phyloP scores from a whole-genome alignment of 2,329 filamentous ascomycete species.

The Penicillium glabrum region DNA sequence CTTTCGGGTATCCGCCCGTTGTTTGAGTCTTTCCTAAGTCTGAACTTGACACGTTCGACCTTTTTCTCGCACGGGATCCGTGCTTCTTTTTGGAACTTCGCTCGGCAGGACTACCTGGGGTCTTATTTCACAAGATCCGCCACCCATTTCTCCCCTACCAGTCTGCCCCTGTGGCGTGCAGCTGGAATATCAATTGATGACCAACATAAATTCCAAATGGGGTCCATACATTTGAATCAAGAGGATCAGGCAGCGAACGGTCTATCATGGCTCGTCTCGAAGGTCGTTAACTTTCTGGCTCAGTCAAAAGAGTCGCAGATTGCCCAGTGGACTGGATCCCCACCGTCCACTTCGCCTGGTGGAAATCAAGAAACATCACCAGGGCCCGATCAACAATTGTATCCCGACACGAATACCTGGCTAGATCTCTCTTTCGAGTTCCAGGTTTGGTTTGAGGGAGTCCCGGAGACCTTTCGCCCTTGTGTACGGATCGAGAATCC shows the following conservation, averaged over 20 bases:
- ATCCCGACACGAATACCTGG: slow-evolving; percentile 50
- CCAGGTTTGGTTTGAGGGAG: slow-evolving; percentile 56
- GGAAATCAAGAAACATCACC: background rate
- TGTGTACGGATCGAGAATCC: slow-evolving; percentile 38
- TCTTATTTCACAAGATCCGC: slow-evolving; percentile 60
- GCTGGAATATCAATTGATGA: slow-evolving; percentile 59
- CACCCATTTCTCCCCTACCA: slow-evolving; percentile 58
- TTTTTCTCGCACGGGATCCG: slow-evolving; percentile 52
- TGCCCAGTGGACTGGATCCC: slow-evolving; percentile 31
- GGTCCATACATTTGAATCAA: slow-evolving; percentile 41
- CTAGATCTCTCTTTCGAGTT: slow-evolving; percentile 55
- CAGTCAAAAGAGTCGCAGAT: slow-evolving; percentile 53
- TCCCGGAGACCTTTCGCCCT: slow-evolving; percentile 55
- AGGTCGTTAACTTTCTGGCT: slow-evolving; percentile 63
- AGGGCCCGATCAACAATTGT: slow-evolving; percentile 25
- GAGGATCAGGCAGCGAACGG: slow-evolving; percentile 64
- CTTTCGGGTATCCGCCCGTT: slow-evolving; percentile 60
- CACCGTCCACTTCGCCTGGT: slow-evolving; percentile 30
- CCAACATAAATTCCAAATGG: slow-evolving; percentile 44
- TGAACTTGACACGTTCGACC: slow-evolving; percentile 14
- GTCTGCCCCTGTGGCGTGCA: slow-evolving; percentile 60
- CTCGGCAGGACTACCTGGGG: slow-evolving; percentile 61
- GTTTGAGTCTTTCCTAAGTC: slow-evolving; percentile 48
- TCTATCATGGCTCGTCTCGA: slow-evolving; percentile 62
- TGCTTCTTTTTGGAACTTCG: slow-evolving; percentile 65